phyloP scores from a whole-genome alignment of 441 rosid species.

The Adansonia grandidieri region DNA sequence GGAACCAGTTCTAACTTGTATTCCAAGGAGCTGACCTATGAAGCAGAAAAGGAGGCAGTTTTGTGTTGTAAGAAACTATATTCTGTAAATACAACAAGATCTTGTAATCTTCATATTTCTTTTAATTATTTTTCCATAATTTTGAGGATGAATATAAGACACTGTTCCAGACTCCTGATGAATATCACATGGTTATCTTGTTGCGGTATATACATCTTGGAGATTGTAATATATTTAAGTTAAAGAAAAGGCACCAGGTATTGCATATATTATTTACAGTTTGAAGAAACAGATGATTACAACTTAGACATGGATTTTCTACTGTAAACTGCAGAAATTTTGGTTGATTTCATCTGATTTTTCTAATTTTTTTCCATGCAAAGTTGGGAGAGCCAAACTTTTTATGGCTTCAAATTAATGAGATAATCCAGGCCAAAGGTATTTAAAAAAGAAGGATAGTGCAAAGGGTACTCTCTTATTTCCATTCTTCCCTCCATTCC shows the following conservation, averaged over 20 bases:
- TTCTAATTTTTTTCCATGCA: background rate
- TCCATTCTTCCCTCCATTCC: background rate
- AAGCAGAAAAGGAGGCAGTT: background rate
- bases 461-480: background rate
- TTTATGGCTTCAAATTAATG: too few species aligned
- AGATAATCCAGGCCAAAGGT: background rate
- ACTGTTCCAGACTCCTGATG: background rate
- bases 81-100: background rate
- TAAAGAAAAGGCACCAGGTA: too few species aligned
- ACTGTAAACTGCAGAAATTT: background rate
- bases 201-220: background rate
- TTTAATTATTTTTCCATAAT: too few species aligned
- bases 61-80: background rate
- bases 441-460: background rate
- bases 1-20: conserved; percentile 3
- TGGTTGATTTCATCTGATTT: background rate
- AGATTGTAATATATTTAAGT: background rate
- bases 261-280: background rate
- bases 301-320: background rate
- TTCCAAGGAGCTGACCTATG: background rate
- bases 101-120: background rate
- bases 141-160: too few species aligned
- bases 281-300: background rate
- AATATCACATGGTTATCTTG: background rate
- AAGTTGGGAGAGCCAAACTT: background rate